Conservation (phyloP, 2,329 filamentous ascomycete species). For the Metarhizium album region DNA sequence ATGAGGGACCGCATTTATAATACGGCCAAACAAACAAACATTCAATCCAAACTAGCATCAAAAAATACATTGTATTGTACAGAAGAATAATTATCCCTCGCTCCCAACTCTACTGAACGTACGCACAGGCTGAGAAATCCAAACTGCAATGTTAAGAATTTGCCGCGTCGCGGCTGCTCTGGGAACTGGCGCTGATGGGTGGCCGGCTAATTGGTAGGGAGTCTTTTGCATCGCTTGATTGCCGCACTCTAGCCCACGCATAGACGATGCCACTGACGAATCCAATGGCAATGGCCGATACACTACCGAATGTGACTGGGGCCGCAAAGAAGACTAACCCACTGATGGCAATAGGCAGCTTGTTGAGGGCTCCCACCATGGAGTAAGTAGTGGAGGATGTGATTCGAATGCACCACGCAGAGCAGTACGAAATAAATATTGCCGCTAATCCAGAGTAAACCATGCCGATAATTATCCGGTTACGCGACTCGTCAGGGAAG, state of each 20-base stretch:
- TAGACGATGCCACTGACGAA: conserved; percentile 92
- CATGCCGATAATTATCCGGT: conserved; percentile 76
- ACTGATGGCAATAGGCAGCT: conserved; percentile 87
- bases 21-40: too few species aligned
- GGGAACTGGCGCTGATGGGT: conserved; percentile 78
- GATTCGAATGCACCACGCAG: conserved; percentile 95
- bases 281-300: conserved; percentile 82
- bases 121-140: background rate
- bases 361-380: conserved; percentile 97
- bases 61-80: background rate
- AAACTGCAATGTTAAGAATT: conserved; percentile 34
- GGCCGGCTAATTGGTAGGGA: conserved; percentile 54
- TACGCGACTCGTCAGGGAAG: conserved; percentile 76
- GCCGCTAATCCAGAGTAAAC: conserved; percentile 85
- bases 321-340: conserved; percentile 93
- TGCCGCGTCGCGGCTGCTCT: conserved; percentile 78
- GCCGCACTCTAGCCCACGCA: conserved; percentile 49
- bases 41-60: background rate
- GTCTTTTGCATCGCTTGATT: conserved; percentile 56
- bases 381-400: conserved; percentile 97
- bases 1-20: too few species aligned
- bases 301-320: conserved; percentile 82
- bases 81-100: background rate
- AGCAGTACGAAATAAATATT: conserved; percentile 99
- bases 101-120: background rate